These are phyloP conservation scores for Aspergillus quadricinctus DNA, from an alignment of 2,329 filamentous ascomycete species.

Conservation along the genomic window DNA sequence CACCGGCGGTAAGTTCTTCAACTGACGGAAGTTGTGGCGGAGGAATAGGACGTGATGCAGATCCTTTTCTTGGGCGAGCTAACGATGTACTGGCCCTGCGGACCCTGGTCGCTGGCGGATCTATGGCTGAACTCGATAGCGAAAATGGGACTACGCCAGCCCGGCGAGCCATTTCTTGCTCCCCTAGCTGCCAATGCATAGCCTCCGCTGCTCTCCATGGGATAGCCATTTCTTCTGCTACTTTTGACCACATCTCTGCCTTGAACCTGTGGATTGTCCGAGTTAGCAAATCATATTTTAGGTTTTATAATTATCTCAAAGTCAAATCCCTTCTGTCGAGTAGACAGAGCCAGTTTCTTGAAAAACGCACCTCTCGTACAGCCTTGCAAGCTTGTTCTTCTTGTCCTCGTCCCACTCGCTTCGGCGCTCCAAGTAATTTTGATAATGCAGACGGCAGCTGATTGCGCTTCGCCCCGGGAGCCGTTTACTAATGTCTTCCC, in stretches of 20 bases:
- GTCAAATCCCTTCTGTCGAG: neutral
- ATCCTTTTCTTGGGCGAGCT: constrained; percentile 38
- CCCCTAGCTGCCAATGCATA: constrained; percentile 97
- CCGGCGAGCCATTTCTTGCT: constrained; percentile 87
- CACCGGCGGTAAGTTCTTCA: constrained; percentile 44
- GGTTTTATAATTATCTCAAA: neutral
- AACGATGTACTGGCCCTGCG: constrained; percentile 37
- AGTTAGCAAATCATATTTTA: constrained; percentile 6
- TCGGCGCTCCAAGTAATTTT: constrained; percentile 91
- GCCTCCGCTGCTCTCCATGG: constrained; percentile 95
- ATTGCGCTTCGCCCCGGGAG: constrained; percentile 88
- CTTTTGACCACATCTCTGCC: constrained; percentile 94
- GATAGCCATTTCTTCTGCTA: constrained; percentile 90
- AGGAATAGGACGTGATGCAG: constrained; percentile 34
- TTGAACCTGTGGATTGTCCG: constrained; percentile 66
- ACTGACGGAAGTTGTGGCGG: constrained; percentile 40
- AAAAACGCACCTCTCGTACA: constrained; percentile 80
- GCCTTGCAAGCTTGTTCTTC: constrained; percentile 90
- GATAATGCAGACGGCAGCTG: constrained; percentile 90
- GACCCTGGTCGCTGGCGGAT: constrained; percentile 39
- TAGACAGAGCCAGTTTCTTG: neutral
- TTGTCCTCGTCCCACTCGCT: constrained; percentile 97
- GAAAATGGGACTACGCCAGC: constrained; percentile 86
- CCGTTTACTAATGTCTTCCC: constrained; percentile 94
- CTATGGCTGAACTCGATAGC: constrained; percentile 55